Evolutionary conservation across 2,329 filamentous ascomycete species (phyloP).

Genomic region (Colletotrichum echinochloae): DNA sequence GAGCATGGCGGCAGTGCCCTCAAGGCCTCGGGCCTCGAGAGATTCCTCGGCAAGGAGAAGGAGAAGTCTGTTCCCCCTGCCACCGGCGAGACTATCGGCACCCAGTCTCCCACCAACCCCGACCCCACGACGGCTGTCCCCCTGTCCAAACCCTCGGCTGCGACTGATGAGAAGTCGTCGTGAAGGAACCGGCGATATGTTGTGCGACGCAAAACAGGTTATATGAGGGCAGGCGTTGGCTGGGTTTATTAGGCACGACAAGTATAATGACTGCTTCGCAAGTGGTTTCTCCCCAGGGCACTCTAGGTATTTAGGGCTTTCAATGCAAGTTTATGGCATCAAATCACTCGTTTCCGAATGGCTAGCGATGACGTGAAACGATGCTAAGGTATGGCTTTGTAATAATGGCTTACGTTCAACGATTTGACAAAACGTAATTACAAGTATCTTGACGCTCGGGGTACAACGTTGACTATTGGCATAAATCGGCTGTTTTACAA

Average conservation of each 20-base stretch:
- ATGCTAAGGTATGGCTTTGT: rapidly evolving
- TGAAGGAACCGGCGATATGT: slow-evolving; percentile 1
- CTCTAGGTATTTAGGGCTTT: slow-evolving; percentile 22
- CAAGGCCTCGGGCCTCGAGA: slow-evolving; percentile 69
- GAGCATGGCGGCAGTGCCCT: slow-evolving; percentile 69
- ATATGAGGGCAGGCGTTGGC: slow-evolving; percentile 32
- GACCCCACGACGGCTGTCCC: slow-evolving; percentile 37
- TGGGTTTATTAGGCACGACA: slow-evolving; percentile 34
- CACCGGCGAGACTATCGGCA: slow-evolving; percentile 55
- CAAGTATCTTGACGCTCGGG: no score
- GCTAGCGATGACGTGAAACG: neutral
- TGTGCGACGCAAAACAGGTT: slow-evolving; percentile 19
- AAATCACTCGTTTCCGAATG: no score
- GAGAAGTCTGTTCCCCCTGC: slow-evolving; percentile 66
- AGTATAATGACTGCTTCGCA: slow-evolving; percentile 27
- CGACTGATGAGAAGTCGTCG: slow-evolving; percentile 45
- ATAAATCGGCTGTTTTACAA: no score
- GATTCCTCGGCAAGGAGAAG: slow-evolving; percentile 68
- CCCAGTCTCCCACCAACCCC: slow-evolving; percentile 38
- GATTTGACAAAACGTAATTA: no score
- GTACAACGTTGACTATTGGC: no score
- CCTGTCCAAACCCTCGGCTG: slow-evolving; percentile 39
- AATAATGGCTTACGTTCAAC: neutral
- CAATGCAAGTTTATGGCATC: slow-evolving; percentile 11
- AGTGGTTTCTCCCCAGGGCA: slow-evolving; percentile 1